Evolutionary conservation across 2,329 filamentous ascomycete species (phyloP).

Genomic region (Colletotrichum filicis): DNA sequence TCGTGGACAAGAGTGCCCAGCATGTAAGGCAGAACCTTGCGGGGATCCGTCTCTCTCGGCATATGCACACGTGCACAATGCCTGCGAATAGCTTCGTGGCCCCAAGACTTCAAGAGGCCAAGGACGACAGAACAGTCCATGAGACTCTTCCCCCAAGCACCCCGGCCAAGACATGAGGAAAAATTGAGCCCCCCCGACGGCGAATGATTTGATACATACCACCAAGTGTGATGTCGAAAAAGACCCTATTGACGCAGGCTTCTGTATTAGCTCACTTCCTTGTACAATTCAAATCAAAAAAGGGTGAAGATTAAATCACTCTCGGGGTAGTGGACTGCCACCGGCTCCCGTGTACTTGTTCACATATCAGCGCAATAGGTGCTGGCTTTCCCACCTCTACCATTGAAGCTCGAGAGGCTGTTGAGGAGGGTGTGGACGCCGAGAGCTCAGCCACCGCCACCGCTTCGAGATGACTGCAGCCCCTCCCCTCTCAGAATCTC

Average conservation of each 20-base stretch:
- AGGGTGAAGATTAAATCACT: neutral
- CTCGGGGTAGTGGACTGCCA: neutral
- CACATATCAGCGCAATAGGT: neutral
- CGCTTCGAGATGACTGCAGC: neutral
- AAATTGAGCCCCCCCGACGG: slow-evolving; percentile 43
- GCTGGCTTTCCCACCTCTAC: neutral
- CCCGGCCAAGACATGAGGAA: neutral
- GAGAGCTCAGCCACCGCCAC: slow-evolving; percentile 17
- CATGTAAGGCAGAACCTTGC: neutral
- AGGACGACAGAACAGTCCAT: neutral
- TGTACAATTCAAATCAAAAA: neutral
- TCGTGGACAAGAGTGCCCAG: neutral
- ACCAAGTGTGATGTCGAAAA: slow-evolving; percentile 84
- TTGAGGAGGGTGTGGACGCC: slow-evolving; percentile 13
- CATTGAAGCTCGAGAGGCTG: neutral
- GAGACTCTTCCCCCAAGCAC: neutral
- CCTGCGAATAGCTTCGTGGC: slow-evolving; percentile 4
- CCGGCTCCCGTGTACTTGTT: neutral
- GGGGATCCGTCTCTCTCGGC: neutral
- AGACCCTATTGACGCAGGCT: slow-evolving; percentile 59
- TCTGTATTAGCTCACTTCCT: slow-evolving; percentile 17
- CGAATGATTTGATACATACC: slow-evolving; percentile 57
- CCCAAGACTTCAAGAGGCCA: neutral
- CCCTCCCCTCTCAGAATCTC: neutral
- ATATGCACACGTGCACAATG: neutral